Evolutionary conservation across 2,329 filamentous ascomycete genomes (phyloP), one percentile per base, ranked within the genome.

Genomic region (Trichoderma sp.): DNA sequence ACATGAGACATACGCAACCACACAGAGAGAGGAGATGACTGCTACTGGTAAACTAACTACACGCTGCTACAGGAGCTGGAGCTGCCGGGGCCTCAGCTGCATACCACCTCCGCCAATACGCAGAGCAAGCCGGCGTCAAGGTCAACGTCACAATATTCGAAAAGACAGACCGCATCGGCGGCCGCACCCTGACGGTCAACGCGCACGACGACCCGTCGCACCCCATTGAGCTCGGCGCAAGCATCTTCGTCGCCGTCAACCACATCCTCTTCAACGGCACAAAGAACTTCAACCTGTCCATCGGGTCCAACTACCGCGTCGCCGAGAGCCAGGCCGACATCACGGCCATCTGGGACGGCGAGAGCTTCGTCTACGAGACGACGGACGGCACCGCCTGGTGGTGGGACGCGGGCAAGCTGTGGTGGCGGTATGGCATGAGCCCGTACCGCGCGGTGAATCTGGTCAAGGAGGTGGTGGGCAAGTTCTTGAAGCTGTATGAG

Each of bases 141-240:
- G 77, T 95, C 70, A 91, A 97, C 73, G 91, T 98, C 74, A 97
- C 94, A 27, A 84, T 99, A 33, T 97, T 95, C 78, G 96, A 99
- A 76, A 91, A 90, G 73, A 89, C 88, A 19, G 79, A 83, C 37
- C 92, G 89, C 73, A 85, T 98, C 55, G 96, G 96, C 35, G 96
- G 96, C 10, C 92, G 96, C 31, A 92, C 92, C 8, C 92, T 94
- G 35, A 98, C 94, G 0, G 91, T 97, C 21, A 84, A 94, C 75
- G 90, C 89, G 2, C 95, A 91, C 77, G 86, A 88, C 72, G 85
- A 95, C 74, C 83, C 89, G 1, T 72, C 81, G 0, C 82, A 89
- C 49, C 91, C 91, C 1, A 87, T 97, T 43, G 96, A 99, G 79
- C 84, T 98, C 0, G 96, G 96, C 19, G 96, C 92, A 13, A 95